Conservation (phyloP, 495 filamentous ascomycete species). For the Neurospora sp. region DNA sequence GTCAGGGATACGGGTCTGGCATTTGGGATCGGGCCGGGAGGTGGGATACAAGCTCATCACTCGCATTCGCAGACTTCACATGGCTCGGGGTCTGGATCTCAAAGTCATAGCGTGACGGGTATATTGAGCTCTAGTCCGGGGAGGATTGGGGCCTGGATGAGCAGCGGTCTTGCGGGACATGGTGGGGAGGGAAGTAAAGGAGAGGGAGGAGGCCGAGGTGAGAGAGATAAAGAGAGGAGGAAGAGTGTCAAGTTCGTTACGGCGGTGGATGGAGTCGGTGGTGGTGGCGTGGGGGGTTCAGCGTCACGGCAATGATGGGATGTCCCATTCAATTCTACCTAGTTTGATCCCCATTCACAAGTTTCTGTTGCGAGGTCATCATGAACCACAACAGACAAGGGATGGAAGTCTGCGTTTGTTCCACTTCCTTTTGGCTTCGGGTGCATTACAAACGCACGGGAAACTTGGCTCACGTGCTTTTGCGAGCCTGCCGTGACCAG, state of each 20-base stretch:
- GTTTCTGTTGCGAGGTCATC: neutral
- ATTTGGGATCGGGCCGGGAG: neutral
- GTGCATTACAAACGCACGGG: neutral
- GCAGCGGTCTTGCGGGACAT: neutral
- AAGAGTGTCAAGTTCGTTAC: constrained; percentile 47
- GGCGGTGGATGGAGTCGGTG: constrained; percentile 3
- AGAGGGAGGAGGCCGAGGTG: constrained; percentile 21
- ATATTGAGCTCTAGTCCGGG: constrained; percentile 39
- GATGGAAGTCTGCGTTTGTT: neutral
- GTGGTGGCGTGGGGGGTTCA: neutral
- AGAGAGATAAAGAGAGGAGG: constrained; percentile 34
- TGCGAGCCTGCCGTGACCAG: neutral
- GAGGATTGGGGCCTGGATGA: constrained; percentile 6
- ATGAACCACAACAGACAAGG: neutral
- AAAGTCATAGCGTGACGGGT: constrained; percentile 5
- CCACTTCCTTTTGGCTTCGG: neutral
- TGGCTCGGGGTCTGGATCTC: neutral
- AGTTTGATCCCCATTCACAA: neutral
- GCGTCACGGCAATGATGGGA: neutral
- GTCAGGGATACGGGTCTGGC: constrained; percentile 25
- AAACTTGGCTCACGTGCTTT: neutral
- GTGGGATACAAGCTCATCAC: neutral
- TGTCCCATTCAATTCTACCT: too few species aligned
- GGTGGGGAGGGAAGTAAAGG: constrained; percentile 19
- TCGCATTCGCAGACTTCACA: neutral